Conservation (phyloP, 129 eudicot genomes). For the Centella asiatica region DNA sequence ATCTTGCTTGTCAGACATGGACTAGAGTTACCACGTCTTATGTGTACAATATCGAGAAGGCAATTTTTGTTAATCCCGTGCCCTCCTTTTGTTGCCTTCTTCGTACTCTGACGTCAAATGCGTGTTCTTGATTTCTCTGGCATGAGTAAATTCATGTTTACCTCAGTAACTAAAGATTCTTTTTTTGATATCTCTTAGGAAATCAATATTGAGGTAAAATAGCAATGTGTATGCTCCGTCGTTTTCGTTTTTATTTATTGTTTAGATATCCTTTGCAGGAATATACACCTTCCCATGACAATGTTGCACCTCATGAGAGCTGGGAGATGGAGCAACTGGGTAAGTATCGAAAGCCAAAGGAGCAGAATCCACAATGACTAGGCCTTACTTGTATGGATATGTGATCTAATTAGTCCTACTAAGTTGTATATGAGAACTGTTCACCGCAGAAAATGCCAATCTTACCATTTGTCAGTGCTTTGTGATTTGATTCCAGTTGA, state of each 20-base stretch:
- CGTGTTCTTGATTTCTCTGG: background rate
- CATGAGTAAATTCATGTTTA: background rate
- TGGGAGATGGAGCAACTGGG: conserved; percentile 86
- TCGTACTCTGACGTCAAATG: background rate
- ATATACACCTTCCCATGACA: conserved; percentile 47
- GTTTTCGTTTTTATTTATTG: background rate
- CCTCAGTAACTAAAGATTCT: background rate
- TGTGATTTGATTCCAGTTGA: conserved; percentile 17
- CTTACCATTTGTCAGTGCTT: conserved; percentile 11
- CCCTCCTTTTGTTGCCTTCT: background rate
- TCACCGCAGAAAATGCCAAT: conserved; percentile 14
- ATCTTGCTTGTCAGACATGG: background rate
- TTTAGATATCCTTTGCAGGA: conserved; percentile 44
- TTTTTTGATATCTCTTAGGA: background rate
- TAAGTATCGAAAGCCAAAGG: conserved; percentile 45
- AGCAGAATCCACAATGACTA: conserved; percentile 24
- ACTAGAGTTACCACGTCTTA: background rate
- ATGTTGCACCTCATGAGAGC: conserved; percentile 87
- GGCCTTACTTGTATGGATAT: conserved; percentile 16
- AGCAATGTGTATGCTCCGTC: background rate
- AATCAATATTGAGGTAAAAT: background rate
- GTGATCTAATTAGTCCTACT: conserved; percentile 25
- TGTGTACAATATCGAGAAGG: background rate
- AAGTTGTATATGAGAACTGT: conserved; percentile 23
- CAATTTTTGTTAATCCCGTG: background rate